phyloP scores from a whole-genome alignment of 2,329 filamentous ascomycete species.

The Emmonsia crescens region DNA sequence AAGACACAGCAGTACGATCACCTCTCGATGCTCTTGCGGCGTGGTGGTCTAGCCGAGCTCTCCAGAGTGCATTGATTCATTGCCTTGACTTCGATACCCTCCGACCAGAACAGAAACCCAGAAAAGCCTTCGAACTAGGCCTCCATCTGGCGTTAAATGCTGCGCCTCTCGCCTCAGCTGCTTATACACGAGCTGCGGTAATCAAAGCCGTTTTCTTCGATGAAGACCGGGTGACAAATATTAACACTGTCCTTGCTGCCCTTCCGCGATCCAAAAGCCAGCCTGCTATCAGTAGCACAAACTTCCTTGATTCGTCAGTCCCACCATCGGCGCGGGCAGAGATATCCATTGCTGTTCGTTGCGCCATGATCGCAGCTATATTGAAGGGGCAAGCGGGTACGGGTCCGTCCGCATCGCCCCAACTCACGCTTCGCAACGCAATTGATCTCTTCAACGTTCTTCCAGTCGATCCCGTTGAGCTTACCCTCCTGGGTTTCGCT shows the following conservation, averaged over 20 bases:
- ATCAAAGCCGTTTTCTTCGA: conserved; percentile 50
- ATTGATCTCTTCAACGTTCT: conserved; percentile 33
- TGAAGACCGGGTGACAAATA: conserved; percentile 40
- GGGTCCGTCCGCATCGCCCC: conserved; percentile 23
- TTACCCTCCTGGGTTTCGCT: conserved; percentile 33
- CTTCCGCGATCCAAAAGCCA: conserved; percentile 31
- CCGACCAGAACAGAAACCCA: conserved; percentile 24
- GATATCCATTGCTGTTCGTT: conserved; percentile 46
- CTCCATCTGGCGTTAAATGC: conserved; percentile 60
- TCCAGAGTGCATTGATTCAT: conserved; percentile 58
- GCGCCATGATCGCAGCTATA: conserved; percentile 49
- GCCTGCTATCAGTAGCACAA: conserved; percentile 21
- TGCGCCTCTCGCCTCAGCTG: conserved; percentile 68
- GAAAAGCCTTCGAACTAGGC: conserved; percentile 38
- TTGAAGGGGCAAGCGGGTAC: conserved; percentile 29
- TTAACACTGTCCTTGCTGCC: conserved; percentile 43
- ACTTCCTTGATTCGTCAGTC: conserved; percentile 45
- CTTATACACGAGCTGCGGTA: conserved; percentile 48
- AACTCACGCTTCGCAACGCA: conserved; percentile 31
- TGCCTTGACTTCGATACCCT: conserved; percentile 47
- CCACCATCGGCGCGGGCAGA: conserved; percentile 41
- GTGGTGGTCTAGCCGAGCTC: conserved; percentile 70
- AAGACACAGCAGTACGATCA: conserved; percentile 73
- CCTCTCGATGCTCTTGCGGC: conserved; percentile 83
- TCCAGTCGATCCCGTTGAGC: conserved; percentile 32